These are phyloP conservation scores for Trichomonas gallinae DNA, from an alignment of 208 protist genomes.

Conservation along the genomic window DNA sequence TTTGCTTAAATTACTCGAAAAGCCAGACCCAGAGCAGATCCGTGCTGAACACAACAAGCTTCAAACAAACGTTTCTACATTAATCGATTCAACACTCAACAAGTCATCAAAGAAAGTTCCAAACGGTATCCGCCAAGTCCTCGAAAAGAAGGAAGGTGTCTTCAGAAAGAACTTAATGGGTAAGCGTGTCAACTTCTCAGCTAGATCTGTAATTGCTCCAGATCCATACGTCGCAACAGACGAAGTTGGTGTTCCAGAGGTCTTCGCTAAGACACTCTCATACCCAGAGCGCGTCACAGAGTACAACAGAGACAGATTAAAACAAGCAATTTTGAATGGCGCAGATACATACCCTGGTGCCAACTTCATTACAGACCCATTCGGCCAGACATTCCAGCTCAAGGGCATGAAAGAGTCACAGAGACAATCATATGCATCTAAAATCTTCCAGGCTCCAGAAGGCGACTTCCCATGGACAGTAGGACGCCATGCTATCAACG, in stretches of 20 bases:
- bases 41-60: not conserved
- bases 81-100: not conserved
- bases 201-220: constrained; percentile 86
- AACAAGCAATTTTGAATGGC: constrained; percentile 85
- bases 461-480: constrained; percentile 41
- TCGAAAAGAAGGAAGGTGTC: constrained; percentile 98
- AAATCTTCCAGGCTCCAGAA: not conserved
- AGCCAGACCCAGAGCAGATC: not conserved
- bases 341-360: constrained; percentile 87
- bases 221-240: constrained; percentile 86
- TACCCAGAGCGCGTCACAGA: constrained; percentile 27
- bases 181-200: constrained; percentile 95
- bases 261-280: constrained; percentile 47
- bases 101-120: not conserved
- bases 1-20: not conserved
- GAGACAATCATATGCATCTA: not conserved
- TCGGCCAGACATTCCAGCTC: not conserved
- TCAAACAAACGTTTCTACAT: not conserved
- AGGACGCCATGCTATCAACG: constrained; percentile 82
- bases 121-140: constrained; percentile 46
- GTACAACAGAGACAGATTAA: constrained; percentile 52
- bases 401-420: not conserved
- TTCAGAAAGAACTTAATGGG: constrained; percentile 99
- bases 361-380: constrained; percentile 67
- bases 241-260: constrained; percentile 48